Evolutionary conservation across 768 basidiomycete species (phyloP).

Genomic region (Candolleomyces aberdarensis): DNA sequence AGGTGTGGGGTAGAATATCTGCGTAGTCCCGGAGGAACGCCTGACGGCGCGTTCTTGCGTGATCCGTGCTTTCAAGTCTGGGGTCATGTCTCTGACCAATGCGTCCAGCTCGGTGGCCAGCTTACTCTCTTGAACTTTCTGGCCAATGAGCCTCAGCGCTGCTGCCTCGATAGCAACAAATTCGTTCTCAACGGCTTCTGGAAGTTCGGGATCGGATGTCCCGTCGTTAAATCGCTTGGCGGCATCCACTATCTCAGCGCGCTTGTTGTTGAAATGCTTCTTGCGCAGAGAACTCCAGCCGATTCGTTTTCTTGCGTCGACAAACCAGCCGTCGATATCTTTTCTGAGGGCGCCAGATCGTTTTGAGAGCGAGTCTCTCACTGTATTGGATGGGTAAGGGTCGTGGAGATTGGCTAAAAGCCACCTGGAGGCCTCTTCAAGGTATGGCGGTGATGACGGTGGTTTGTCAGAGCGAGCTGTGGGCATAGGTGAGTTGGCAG

Average conservation of each 20-base stretch:
- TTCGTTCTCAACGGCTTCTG: background rate
- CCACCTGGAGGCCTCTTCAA: slow-evolving; percentile 7
- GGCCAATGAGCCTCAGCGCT: background rate
- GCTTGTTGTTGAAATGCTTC: slow-evolving; percentile 5
- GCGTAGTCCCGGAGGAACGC: slow-evolving; percentile 2
- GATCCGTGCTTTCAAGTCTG: background rate
- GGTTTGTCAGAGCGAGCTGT: no score
- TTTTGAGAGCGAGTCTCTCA: background rate
- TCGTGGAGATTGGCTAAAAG: slow-evolving; percentile 4
- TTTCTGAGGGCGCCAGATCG: background rate
- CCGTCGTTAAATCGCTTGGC: background rate
- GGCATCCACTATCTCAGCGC: background rate
- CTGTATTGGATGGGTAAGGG: slow-evolving; percentile 7
- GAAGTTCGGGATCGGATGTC: background rate
- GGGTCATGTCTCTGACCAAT: slow-evolving; percentile 1
- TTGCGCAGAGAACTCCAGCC: slow-evolving; percentile 11
- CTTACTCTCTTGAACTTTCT: background rate
- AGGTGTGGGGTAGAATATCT: background rate
- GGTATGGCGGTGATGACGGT: slow-evolving; percentile 7
- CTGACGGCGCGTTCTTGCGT: no score
- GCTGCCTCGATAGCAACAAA: background rate
- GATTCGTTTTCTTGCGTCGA: slow-evolving; percentile 9
- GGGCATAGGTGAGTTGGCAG: no score
- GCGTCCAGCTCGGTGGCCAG: background rate
- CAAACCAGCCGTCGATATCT: slow-evolving; percentile 12